phyloP scores from a whole-genome alignment of 1,139 yeast genomes.

The Scheffersomyces quercinus region DNA sequence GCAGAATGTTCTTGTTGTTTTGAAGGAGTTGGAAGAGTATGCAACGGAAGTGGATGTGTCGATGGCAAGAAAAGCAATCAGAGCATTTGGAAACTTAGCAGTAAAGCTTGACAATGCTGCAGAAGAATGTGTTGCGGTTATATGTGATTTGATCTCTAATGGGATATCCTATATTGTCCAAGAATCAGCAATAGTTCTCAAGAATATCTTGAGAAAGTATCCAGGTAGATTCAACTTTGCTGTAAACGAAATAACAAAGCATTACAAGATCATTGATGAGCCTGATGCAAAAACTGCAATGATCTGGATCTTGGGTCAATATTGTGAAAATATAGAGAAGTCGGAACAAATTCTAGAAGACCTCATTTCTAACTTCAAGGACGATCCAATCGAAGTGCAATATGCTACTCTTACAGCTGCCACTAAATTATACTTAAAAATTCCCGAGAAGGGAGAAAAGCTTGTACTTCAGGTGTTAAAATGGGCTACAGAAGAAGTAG shows the following conservation, averaged over 20 bases:
- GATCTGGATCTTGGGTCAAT: constrained; percentile 85
- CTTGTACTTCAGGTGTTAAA: constrained; percentile 62
- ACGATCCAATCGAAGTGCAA: constrained; percentile 74
- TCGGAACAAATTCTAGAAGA: constrained; percentile 49
- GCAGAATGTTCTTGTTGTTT: constrained; percentile 58
- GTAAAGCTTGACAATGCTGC: constrained; percentile 64
- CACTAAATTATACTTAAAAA: constrained; percentile 63
- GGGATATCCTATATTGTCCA: constrained; percentile 77
- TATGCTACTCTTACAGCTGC: constrained; percentile 71
- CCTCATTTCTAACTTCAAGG: constrained; percentile 49
- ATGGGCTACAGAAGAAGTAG: constrained; percentile 72
- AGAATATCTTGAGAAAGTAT: constrained; percentile 75
- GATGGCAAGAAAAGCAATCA: constrained; percentile 82
- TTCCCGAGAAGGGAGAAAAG: constrained; percentile 57
- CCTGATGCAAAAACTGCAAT: constrained; percentile 78
- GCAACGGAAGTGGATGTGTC: constrained; percentile 85
- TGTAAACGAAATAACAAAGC: constrained; percentile 41
- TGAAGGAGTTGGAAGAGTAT: constrained; percentile 79
- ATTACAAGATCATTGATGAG: constrained; percentile 59
- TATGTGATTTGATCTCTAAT: constrained; percentile 61
- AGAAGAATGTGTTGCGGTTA: constrained; percentile 60
- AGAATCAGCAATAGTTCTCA: constrained; percentile 75
- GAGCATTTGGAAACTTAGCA: constrained; percentile 89
- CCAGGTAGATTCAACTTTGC: constrained; percentile 50
- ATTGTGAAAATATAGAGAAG: constrained; percentile 51